Evolutionary conservation across 768 basidiomycete genomes (phyloP), one percentile per base, ranked within the genome.

Genomic region (Solioccasus polychromus): DNA sequence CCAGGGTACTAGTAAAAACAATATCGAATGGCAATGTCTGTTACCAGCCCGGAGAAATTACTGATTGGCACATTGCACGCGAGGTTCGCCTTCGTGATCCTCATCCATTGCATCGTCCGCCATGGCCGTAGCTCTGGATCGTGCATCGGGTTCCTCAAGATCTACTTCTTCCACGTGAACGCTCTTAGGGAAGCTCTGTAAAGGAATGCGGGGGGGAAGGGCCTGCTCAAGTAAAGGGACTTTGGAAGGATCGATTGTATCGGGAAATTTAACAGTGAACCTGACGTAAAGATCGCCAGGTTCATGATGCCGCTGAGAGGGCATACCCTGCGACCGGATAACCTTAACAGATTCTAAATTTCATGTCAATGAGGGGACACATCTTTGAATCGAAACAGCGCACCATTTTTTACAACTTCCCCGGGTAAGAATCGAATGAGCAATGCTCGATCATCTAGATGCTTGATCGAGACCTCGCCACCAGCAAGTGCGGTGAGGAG

Each of bases 221-320:
- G 91, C 94, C 23, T 76, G 66, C 69, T 98, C 94, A 49, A 98
- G 82, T 18, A 83, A 68, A 17, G 78, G 74, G 55, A 92, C 84
- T 29, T 73, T 70, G 25, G 74, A 71, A 25, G 81, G 72, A 48
- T 86, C 78, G 65, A 99, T 79, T 44, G 68, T 61, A 24, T 92
- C 89, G 29, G 96, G 96, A 82, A 98, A 99, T 47, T 76, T 80
- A 61, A 99, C 89, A 51, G 76, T 75, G 56, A 98, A 70, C 62
- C 84, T 88, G 68, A 99, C 77, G 64, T 81, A 92, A 49, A 99
- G 78, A 68, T 98, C 92, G 30, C 96, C 96, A 31, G 84, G 80
- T 63, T 99, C 93, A 70, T 98, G 96, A 70, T 98, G 95, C 50
- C 96, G 84, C 67, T 89, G 89, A 40, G 96, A 97, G 11, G 95